phyloP scores from a whole-genome alignment of 108 stramenopile genomes.

The Fragilariopsis cylindrus region DNA sequence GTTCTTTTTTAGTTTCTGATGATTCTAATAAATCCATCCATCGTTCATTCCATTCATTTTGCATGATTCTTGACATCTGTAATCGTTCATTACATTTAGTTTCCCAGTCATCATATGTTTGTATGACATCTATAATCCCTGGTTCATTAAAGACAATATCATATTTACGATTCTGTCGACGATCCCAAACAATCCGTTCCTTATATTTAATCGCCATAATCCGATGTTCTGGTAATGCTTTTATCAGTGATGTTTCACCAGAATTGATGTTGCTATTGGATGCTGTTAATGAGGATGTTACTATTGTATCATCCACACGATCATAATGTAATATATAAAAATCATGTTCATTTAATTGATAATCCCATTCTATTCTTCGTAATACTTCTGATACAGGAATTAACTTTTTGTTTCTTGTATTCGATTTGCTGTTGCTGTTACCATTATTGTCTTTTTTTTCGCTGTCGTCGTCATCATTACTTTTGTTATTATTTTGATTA shows the following conservation, averaged over 20 bases:
- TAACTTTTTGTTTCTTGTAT: slow-evolving; percentile 35
- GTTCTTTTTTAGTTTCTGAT: neutral
- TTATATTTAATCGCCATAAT: slow-evolving; percentile 75
- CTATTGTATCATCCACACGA: slow-evolving; percentile 46
- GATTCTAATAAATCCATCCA: neutral
- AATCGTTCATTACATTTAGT: slow-evolving; percentile 37
- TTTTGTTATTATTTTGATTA: neutral
- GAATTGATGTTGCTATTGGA: slow-evolving; percentile 58
- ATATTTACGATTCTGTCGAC: slow-evolving; percentile 35
- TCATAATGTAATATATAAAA: slow-evolving; percentile 80
- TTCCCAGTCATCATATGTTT: slow-evolving; percentile 81
- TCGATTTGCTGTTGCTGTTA: neutral
- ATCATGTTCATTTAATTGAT: slow-evolving; percentile 30
- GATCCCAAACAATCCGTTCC: slow-evolving; percentile 85
- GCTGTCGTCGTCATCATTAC: slow-evolving; percentile 17
- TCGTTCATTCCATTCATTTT: neutral
- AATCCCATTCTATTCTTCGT: slow-evolving; percentile 80
- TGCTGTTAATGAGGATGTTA: slow-evolving; percentile 73
- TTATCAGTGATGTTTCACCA: slow-evolving; percentile 59
- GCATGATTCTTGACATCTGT: neutral
- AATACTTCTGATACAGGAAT: slow-evolving; percentile 74
- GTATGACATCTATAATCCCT: slow-evolving; percentile 69
- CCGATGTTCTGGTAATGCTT: slow-evolving; percentile 86
- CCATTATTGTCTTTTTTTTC: neutral
- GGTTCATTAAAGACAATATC: slow-evolving; percentile 68